Conservation (phyloP, 805 yeast species). For the Yarrowia hollandica region DNA sequence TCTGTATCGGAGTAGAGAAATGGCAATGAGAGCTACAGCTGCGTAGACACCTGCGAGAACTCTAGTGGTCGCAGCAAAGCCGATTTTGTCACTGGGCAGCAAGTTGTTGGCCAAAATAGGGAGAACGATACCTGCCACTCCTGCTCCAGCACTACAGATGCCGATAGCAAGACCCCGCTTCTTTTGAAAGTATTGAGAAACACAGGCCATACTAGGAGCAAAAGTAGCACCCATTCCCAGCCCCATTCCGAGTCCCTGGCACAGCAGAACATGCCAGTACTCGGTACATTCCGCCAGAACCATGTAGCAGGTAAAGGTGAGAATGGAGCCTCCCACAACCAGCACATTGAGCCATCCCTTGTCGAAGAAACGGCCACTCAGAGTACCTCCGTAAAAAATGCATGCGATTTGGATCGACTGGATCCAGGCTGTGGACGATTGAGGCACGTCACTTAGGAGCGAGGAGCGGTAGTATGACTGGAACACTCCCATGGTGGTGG, state of each 20-base stretch:
- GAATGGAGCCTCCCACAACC: conserved; percentile 35
- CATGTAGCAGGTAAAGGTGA: conserved; percentile 40
- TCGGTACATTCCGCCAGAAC: conserved; percentile 43
- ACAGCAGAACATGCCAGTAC: conserved; percentile 53
- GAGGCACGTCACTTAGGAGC: conserved; percentile 45
- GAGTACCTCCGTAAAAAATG: conserved; percentile 35
- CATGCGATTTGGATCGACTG: conserved; percentile 36
- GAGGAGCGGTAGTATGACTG: conserved; percentile 49
- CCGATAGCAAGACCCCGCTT: conserved; percentile 38
- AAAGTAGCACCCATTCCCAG: conserved; percentile 40
- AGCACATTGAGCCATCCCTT: conserved; percentile 36
- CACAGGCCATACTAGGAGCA: conserved; percentile 35
- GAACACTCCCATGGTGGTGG: conserved; percentile 57
- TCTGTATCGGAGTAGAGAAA: conserved; percentile 19
- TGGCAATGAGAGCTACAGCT: conserved; percentile 33
- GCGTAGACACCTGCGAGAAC: conserved; percentile 40
- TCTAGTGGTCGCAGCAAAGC: conserved; percentile 50
- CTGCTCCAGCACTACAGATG: conserved; percentile 35
- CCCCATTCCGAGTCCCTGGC: conserved; percentile 54
- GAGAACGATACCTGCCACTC: conserved; percentile 35
- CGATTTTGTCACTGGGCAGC: conserved; percentile 42
- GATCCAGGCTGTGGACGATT: conserved; percentile 51
- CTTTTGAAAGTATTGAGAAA: conserved; percentile 34
- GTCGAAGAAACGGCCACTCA: conserved; percentile 41
- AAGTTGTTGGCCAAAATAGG: conserved; percentile 47